These are phyloP conservation scores for Olyra latifolia DNA, from an alignment of 176 grass and related monocot genomes.

Conservation along the genomic window DNA sequence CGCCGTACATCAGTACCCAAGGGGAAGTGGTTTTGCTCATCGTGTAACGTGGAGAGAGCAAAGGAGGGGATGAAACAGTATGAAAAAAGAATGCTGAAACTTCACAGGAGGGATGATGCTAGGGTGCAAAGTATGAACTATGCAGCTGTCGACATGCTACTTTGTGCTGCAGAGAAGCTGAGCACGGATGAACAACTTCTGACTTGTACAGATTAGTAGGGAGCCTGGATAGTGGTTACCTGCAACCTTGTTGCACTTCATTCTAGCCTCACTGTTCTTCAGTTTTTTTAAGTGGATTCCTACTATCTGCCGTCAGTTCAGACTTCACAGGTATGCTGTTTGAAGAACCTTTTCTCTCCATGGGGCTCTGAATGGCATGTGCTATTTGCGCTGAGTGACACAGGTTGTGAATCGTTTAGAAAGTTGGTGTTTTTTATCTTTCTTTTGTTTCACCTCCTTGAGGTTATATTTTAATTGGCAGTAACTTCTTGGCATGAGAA, in stretches of 20 bases:
- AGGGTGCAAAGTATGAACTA: conserved; percentile 30
- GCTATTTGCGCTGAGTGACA: neutral
- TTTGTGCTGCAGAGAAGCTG: conserved; percentile 65
- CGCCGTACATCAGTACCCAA: conserved; percentile 54
- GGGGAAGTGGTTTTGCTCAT: conserved; percentile 78
- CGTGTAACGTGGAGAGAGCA: conserved; percentile 54
- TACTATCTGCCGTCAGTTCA: neutral
- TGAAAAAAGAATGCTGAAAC: conserved; percentile 46
- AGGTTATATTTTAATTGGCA: conserved; percentile 2
- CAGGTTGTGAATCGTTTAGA: neutral
- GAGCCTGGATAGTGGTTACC: neutral
- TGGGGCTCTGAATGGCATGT: neutral
- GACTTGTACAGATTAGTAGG: conserved; percentile 4
- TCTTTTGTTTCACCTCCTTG: conserved; percentile 7
- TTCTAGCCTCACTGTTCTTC: neutral
- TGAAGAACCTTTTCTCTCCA: neutral
- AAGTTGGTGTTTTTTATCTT: neutral
- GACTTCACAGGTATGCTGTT: neutral
- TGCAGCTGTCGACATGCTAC: conserved; percentile 59
- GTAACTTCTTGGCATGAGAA: neutral
- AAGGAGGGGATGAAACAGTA: conserved; percentile 58
- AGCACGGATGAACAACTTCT: conserved; percentile 37
- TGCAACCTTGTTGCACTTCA: neutral
- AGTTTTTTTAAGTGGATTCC: conserved; percentile 11
- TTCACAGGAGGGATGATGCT: conserved; percentile 41